These are phyloP conservation scores for Gaeumannomyces sp. DNA, from an alignment of 2,329 filamentous ascomycete species.

Conservation along the genomic window DNA sequence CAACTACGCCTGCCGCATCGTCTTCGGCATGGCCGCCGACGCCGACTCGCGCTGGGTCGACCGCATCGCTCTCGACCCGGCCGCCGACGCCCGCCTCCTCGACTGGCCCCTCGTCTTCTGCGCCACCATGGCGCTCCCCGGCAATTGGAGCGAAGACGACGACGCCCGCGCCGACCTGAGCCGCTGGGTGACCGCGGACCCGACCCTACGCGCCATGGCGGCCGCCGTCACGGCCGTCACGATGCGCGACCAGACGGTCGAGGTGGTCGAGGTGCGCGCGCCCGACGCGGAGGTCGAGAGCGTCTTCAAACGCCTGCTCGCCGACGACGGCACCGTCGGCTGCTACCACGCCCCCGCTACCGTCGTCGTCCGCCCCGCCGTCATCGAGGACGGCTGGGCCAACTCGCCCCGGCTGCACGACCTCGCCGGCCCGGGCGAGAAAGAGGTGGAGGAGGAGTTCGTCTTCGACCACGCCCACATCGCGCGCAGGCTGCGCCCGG, in stretches of 20 bases:
- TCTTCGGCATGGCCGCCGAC: conserved; percentile 45
- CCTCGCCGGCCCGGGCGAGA: too few species aligned
- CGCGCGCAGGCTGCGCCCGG: conserved; percentile 21
- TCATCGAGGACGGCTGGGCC: conserved; percentile 43
- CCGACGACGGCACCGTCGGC: conserved; percentile 22
- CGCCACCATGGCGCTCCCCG: conserved; percentile 4
- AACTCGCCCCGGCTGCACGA: conserved; percentile 26
- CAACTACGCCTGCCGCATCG: conserved; percentile 65
- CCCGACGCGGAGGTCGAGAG: not conserved
- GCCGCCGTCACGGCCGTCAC: not conserved
- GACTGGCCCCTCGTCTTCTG: not conserved
- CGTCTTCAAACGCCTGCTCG: conserved; percentile 12
- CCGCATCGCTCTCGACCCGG: conserved; percentile 27
- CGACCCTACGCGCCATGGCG: not conserved
- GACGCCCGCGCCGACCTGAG: not conserved
- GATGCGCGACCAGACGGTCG: not conserved
- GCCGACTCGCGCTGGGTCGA: conserved; percentile 19
- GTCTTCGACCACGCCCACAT: conserved; percentile 42
- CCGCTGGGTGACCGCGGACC: not conserved
- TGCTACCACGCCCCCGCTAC: conserved; percentile 37
- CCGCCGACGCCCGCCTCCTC: conserved; percentile 20
- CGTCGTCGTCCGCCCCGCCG: conserved; percentile 35
- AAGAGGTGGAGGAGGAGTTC: conserved; percentile 44
- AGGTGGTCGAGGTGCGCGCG: conserved; percentile 1
- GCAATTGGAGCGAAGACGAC: not conserved